Conservation (phyloP, 345 rosid genomes). For the Syzygium aqueum region DNA sequence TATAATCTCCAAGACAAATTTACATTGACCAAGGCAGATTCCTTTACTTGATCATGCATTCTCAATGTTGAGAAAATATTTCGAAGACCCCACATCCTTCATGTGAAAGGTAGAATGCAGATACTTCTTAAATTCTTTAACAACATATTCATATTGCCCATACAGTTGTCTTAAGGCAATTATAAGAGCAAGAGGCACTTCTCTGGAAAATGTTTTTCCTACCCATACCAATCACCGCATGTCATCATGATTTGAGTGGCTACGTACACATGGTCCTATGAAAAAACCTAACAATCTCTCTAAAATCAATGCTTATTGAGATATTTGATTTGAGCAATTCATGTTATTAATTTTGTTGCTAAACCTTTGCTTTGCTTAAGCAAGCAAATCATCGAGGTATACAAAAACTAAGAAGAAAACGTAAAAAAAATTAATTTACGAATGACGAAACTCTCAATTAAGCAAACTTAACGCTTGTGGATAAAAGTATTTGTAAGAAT, state of each 20-base stretch:
- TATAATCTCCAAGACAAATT: neutral
- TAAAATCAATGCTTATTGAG: too few species aligned
- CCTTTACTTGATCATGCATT: neutral
- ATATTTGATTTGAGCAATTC: too few species aligned
- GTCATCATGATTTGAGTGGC: neutral
- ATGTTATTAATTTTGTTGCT: too few species aligned
- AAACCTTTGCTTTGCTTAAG: too few species aligned
- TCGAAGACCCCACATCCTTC: fast-evolving
- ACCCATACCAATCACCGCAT: neutral
- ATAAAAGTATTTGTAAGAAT: fast-evolving
- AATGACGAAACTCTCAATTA: too few species aligned
- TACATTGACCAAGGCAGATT: neutral
- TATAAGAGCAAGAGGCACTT: neutral
- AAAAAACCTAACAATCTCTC: neutral
- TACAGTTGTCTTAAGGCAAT: neutral
- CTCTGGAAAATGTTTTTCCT: neutral
- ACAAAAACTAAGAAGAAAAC: too few species aligned
- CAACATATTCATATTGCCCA: neutral
- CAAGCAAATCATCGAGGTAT: too few species aligned
- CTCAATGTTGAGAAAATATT: neutral
- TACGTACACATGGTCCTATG: neutral
- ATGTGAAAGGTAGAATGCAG: neutral
- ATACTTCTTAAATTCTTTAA: neutral
- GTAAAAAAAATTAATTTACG: too few species aligned
- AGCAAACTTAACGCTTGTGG: too few species aligned